A percentile compares a stretch with the other conserved stretches of the same genome.
These are phyloP conservation scores for Erythrophleum fordii DNA, from an alignment of 306 rosid genomes.

Conservation along the genomic window DNA sequence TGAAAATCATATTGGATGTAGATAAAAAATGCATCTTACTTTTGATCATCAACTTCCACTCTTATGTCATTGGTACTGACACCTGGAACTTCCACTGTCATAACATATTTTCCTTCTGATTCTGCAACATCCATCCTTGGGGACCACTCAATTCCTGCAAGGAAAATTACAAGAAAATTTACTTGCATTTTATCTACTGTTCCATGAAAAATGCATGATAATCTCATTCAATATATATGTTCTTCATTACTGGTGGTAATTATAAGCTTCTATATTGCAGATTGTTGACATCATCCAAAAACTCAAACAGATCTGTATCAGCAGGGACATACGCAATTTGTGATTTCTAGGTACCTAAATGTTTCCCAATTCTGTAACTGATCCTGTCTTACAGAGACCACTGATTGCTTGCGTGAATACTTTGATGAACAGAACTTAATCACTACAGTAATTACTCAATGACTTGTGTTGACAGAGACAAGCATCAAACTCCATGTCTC, in stretches of 20 bases:
- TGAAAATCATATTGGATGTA: neutral
- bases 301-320: neutral
- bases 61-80: constrained; percentile 65
- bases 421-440: neutral
- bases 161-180: constrained; percentile 12
- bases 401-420: neutral
- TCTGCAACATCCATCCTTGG: constrained; percentile 89
- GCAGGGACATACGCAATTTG: neutral
- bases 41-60: constrained; percentile 85
- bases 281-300: neutral
- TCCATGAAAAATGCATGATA: neutral
- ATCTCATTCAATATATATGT: neutral
- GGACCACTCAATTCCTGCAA: constrained; percentile 64
- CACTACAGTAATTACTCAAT: neutral
- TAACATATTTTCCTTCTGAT: constrained; percentile 59
- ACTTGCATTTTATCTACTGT: neutral
- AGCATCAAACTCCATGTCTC: neutral
- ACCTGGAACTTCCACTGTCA: constrained; percentile 84
- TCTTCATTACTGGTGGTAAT: neutral
- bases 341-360: neutral
- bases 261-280: neutral
- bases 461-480: neutral
- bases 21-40: constrained; percentile 52
- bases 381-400: neutral
- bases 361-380: neutral